Conservation (phyloP, 2,329 filamentous ascomycete genomes). For the Lasiodiplodia hormozganensis region DNA sequence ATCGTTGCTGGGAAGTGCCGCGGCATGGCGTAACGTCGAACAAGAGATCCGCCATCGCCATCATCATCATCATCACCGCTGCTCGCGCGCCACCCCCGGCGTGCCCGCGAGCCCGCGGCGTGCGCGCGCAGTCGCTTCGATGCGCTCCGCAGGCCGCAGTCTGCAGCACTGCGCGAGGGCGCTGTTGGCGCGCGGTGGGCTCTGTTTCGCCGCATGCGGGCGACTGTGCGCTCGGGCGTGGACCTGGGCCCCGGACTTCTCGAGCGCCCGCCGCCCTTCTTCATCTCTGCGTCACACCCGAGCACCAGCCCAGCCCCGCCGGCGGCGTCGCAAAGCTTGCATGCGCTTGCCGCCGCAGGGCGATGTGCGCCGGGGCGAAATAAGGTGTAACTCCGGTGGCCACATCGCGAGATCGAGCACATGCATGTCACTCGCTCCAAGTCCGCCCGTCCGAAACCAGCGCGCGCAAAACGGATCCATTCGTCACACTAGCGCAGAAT, state of each 20-base stretch:
- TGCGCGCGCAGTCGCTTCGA: background rate
- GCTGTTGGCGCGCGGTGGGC: conserved; percentile 3
- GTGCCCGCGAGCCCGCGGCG: background rate
- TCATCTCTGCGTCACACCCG: background rate
- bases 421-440: conserved; percentile 8
- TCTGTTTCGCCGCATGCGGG: conserved; percentile 19
- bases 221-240: background rate
- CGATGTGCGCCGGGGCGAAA: background rate
- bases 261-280: background rate
- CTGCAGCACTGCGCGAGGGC: background rate
- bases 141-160: background rate
- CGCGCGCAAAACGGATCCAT: background rate
- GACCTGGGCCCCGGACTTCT: background rate
- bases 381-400: conserved; percentile 8
- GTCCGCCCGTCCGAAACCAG: background rate
- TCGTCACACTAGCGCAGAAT: conserved; percentile 10
- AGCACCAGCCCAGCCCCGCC: background rate
- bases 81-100: background rate
- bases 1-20: conserved; percentile 26
- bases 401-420: conserved; percentile 12
- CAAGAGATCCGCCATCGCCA: conserved; percentile 15
- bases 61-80: background rate
- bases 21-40: conserved; percentile 21
- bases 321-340: conserved; percentile 1
- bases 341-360: background rate